Evolutionary conservation across 2,329 filamentous ascomycete genomes (phyloP).

Genomic region (Orbilia brochopaga): DNA sequence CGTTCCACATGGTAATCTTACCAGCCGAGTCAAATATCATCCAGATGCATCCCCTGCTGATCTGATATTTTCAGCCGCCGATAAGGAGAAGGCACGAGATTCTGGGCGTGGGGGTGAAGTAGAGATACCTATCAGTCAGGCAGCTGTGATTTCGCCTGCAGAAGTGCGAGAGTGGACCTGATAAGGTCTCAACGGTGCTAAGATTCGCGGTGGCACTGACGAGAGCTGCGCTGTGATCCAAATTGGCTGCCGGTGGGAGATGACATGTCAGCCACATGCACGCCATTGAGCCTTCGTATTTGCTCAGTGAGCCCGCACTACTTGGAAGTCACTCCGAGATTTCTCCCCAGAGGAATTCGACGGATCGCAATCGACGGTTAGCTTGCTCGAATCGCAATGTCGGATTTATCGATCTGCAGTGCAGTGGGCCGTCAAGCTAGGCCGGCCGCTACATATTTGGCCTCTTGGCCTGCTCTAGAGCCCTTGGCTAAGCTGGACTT

Average conservation of each 20-base stretch:
- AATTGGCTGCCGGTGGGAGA: background rate
- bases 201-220: background rate
- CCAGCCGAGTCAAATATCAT: constrained; percentile 13
- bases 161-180: constrained; percentile 7
- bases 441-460: too few relatives aligned
- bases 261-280: constrained; percentile 1
- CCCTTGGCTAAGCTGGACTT: too few relatives aligned
- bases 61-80: constrained; percentile 23
- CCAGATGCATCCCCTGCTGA: constrained; percentile 16
- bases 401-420: too few relatives aligned
- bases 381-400: too few relatives aligned
- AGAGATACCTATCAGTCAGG: constrained; percentile 10
- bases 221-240: background rate
- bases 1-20: constrained; percentile 44
- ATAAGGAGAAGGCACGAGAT: constrained; percentile 32
- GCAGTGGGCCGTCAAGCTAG: too few relatives aligned
- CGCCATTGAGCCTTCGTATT: background rate
- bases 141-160: background rate
- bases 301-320: too few relatives aligned
- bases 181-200: background rate
- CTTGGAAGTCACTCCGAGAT: too few relatives aligned
- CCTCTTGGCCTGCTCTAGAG: too few relatives aligned
- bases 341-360: too few relatives aligned
- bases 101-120: constrained; percentile 30
- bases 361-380: too few relatives aligned